A percentile compares a stretch with the other conserved stretches of the same genome.
Evolutionary conservation across 2,329 filamentous ascomycete genomes (phyloP).

Genomic region (Fusarium musae): DNA sequence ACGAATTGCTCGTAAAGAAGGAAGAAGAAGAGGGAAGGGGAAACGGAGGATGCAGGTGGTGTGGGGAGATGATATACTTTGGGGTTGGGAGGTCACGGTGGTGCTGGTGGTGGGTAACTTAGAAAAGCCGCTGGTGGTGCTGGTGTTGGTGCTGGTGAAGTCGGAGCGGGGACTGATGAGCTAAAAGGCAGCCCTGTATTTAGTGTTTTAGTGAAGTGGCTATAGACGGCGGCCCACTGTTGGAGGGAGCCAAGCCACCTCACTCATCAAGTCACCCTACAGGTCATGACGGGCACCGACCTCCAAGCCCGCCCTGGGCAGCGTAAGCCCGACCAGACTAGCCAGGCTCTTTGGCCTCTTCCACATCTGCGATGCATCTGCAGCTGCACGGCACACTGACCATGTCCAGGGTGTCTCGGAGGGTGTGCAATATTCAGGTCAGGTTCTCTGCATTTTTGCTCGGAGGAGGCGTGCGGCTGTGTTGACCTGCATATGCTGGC

Average conservation of each 20-base stretch:
- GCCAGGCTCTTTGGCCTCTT: conserved; percentile 4
- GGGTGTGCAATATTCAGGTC: conserved; percentile 17
- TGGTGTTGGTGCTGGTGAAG: neutral
- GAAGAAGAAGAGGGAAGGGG: conserved; percentile 55
- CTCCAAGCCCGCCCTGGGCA: neutral
- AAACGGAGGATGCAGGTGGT: conserved; percentile 48
- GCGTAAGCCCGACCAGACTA: neutral
- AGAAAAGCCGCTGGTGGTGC: neutral
- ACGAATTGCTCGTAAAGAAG: conserved; percentile 67
- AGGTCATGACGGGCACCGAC: neutral
- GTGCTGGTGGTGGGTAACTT: conserved; percentile 16
- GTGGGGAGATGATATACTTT: conserved; percentile 55
- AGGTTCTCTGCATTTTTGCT: conserved; percentile 8
- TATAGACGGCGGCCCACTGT: conserved; percentile 32
- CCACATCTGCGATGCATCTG: conserved; percentile 31
- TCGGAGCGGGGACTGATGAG: conserved; percentile 13
- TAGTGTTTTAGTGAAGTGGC: conserved; percentile 32
- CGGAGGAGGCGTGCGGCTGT: conserved; percentile 42
- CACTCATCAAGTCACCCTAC: conserved; percentile 1
- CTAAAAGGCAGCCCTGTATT: conserved; percentile 36
- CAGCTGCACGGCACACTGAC: conserved; percentile 38
- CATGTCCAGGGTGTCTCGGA: conserved; percentile 31
- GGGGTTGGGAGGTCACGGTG: neutral
- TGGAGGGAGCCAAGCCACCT: conserved; percentile 41
- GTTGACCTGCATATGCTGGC: conserved; percentile 38